These are phyloP conservation scores for Puccinia sorghi DNA, from an alignment of 1,284 basidiomycete genomes.

Conservation along the genomic window DNA sequence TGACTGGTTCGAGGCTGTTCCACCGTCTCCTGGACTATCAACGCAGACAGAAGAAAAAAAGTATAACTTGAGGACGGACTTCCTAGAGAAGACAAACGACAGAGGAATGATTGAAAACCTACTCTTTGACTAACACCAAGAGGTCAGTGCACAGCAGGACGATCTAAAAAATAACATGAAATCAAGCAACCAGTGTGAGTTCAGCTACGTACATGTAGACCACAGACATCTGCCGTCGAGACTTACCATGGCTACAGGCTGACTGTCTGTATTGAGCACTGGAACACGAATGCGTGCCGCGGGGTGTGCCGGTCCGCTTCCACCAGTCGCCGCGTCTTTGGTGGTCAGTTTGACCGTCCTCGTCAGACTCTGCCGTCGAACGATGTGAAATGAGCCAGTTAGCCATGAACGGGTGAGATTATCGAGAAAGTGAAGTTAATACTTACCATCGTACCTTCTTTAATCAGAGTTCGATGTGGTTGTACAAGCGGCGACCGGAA, in stretches of 20 bases:
- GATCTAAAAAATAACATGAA: slow-evolving; percentile 11
- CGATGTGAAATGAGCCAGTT: background rate
- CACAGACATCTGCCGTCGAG: too few species aligned
- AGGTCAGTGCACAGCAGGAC: slow-evolving; percentile 45
- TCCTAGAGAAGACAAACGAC: background rate
- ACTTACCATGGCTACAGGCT: slow-evolving; percentile 38
- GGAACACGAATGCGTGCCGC: slow-evolving; percentile 21
- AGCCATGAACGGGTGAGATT: background rate
- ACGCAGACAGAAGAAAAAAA: background rate
- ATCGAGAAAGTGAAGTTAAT: background rate
- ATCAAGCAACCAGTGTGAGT: background rate
- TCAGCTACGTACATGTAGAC: background rate
- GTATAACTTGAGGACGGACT: background rate
- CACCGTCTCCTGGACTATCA: slow-evolving; percentile 39
- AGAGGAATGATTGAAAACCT: background rate
- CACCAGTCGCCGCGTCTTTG: slow-evolving; percentile 21
- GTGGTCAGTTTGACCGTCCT: slow-evolving; percentile 38
- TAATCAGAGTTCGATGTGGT: slow-evolving; percentile 76
- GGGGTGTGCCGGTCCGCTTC: slow-evolving; percentile 7
- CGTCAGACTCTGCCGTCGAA: slow-evolving; percentile 21
- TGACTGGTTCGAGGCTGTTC: slow-evolving; percentile 8
- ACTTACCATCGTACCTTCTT: slow-evolving; percentile 55
- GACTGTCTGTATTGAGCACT: slow-evolving; percentile 41
- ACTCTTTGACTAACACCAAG: slow-evolving; percentile 48
- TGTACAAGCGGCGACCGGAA: slow-evolving; percentile 96